Evolutionary conservation across 2,329 filamentous ascomycete species (phyloP).

Genomic region (Apiospora saccharicola): DNA sequence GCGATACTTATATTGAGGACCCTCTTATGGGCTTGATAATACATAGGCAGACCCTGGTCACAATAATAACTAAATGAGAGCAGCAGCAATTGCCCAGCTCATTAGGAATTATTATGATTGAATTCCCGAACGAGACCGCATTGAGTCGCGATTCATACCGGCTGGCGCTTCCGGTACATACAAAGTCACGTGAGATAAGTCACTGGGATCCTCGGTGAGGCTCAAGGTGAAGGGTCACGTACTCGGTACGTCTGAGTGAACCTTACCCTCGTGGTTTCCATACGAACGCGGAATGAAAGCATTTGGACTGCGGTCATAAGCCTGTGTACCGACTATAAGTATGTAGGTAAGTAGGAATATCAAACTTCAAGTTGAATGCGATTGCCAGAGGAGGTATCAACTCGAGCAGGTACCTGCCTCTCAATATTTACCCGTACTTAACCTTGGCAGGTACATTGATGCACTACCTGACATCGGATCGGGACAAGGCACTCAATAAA

Average conservation of each 20-base stretch:
- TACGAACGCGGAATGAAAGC: no score
- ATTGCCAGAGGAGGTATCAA: background rate
- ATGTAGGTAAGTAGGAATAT: no score
- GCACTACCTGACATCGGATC: conserved; percentile 5
- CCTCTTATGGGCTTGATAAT: background rate
- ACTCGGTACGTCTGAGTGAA: background rate
- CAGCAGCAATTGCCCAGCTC: background rate
- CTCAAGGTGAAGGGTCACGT: background rate
- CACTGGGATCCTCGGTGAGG: conserved; percentile 3
- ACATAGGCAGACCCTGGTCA: background rate
- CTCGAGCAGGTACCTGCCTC: background rate
- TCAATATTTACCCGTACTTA: background rate
- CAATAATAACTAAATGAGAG: background rate
- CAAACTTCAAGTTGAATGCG: no score
- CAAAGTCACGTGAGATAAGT: background rate
- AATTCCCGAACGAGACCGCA: background rate
- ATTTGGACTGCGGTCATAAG: no score
- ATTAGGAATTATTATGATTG: background rate
- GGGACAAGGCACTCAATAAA: background rate
- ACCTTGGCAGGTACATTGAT: conserved; percentile 2
- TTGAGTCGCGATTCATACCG: conserved; percentile 3
- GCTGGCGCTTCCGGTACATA: background rate
- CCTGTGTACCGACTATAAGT: no score
- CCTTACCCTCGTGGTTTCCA: background rate
- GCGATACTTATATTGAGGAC: background rate